Evolutionary conservation across 2,329 filamentous ascomycete genomes (phyloP), one percentile per base, ranked within the genome.

Genomic region (Pseudocercospora musae): DNA sequence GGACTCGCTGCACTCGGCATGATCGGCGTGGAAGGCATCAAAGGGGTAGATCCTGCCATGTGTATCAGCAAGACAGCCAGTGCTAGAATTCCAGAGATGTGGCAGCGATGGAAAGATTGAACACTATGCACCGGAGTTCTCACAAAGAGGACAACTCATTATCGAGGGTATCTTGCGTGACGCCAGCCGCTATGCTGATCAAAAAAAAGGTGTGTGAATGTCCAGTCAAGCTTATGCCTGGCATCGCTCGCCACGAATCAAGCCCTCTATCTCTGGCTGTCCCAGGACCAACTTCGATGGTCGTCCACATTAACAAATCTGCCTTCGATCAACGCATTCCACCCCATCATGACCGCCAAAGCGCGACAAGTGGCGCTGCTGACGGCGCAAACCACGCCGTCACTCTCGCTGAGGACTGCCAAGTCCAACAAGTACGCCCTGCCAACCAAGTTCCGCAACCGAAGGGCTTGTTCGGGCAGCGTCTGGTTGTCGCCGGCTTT

Each of bases 311-410:
- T 96, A 62, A 86, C 81, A 90, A 91, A 96, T 49, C 81, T 80
- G 1, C 81, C 82, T 18, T 81, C 75, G 33, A 79, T 79, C 64
- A 92, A 82, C 29, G 80, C 82, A 40, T 93, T 88, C 90, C 90
- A 93, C 0, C 92, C 92, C 86, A 95, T 87, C 88, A 96, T 92
- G 44, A 96, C 90, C 1, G 85, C 92, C 65, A 96, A 74, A 58
- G 96, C 71, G 21, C 90, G 84, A 74, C 92, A 96, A 3, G 74
- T 80, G 15, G 77, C 74, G 65, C 87, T 85, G 69, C 88, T 91
- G 23, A 93, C 88, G 2, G 87, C 89, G 71, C 92, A 96, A 1
- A 96, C 83, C 7, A 95, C 82, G 11, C 80, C 82, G 73, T 95
- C 91, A 59, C 85, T 84, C 27, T 83, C 81, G 0, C 87, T 85